phyloP scores from a whole-genome alignment of 2,329 filamentous ascomycete genomes.

The Fusarium sp. region DNA sequence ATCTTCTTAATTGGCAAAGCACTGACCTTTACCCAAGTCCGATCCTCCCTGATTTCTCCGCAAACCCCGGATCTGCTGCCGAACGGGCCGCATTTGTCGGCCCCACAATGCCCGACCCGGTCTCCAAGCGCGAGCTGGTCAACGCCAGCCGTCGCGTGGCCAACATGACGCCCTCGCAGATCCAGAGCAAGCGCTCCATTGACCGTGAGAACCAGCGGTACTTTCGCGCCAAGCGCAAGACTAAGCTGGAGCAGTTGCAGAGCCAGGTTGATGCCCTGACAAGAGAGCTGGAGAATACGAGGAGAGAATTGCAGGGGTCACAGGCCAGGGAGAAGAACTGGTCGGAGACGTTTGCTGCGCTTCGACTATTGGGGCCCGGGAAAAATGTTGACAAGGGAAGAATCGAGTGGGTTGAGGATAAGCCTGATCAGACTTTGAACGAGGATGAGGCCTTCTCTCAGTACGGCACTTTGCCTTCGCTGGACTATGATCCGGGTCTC shows the following conservation, averaged over 20 bases:
- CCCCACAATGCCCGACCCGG: slow-evolving; percentile 8
- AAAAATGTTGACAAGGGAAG: background rate
- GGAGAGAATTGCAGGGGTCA: slow-evolving; percentile 9
- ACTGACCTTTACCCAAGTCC: background rate
- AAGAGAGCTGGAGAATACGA: slow-evolving; percentile 10
- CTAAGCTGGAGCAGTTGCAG: slow-evolving; percentile 37
- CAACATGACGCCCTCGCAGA: slow-evolving; percentile 44
- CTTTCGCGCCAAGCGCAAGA: slow-evolving; percentile 43
- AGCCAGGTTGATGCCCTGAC: slow-evolving; percentile 33
- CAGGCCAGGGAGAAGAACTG: slow-evolving; percentile 26
- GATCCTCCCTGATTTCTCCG: background rate
- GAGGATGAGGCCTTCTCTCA: background rate
- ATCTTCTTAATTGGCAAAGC: background rate
- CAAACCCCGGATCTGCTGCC: background rate
- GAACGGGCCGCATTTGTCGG: background rate
- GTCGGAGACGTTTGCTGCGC: slow-evolving; percentile 4
- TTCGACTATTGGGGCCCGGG: background rate
- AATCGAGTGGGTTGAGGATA: background rate
- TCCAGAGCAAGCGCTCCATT: slow-evolving; percentile 47
- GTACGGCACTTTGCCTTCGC: background rate
- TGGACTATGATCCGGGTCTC: slow-evolving; percentile 1
- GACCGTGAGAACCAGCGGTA: slow-evolving; percentile 47
- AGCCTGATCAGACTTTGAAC: background rate
- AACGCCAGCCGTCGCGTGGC: slow-evolving; percentile 37
- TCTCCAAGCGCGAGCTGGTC: slow-evolving; percentile 16